Conservation (phyloP, 2,329 filamentous ascomycete genomes). For the Fusarium hostae region DNA sequence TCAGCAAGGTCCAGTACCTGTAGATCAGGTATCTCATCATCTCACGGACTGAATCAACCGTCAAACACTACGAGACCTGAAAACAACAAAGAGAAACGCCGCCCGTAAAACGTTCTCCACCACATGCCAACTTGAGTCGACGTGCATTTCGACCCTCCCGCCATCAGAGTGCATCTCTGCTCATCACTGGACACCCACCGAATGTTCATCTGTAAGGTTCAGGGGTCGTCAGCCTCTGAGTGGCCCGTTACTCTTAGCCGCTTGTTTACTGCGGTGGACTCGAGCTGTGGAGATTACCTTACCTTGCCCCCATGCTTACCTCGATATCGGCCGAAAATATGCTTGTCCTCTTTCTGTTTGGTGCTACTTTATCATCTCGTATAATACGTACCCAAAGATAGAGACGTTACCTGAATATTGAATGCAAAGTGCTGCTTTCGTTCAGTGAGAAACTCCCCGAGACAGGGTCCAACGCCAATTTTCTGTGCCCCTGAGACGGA, state of each 20-base stretch:
- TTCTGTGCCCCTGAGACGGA: conserved; percentile 28
- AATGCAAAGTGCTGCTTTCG: conserved; percentile 13
- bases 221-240: conserved; percentile 30
- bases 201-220: conserved; percentile 30
- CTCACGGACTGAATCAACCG: conserved; percentile 7
- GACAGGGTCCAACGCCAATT: conserved; percentile 15
- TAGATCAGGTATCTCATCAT: conserved; percentile 28
- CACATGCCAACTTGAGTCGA: conserved; percentile 1
- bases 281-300: conserved; percentile 22
- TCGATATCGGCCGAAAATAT: conserved; percentile 29
- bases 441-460: not conserved
- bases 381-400: not conserved
- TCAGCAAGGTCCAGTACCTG: conserved; percentile 25
- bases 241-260: conserved; percentile 31
- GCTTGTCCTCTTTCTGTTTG: conserved; percentile 24
- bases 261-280: conserved; percentile 22
- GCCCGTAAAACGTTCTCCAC: conserved; percentile 6
- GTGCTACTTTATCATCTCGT: conserved; percentile 9
- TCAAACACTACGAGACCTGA: not conserved
- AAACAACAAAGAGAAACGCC: conserved; percentile 14
- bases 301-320: not conserved
- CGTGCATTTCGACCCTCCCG: conserved; percentile 8
- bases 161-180: conserved; percentile 22
- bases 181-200: conserved; percentile 22
- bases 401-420: not conserved